Evolutionary conservation across 805 yeast species (phyloP), one percentile per base, ranked within the genome.

Genomic region (Zygotorulaspora florentina): DNA sequence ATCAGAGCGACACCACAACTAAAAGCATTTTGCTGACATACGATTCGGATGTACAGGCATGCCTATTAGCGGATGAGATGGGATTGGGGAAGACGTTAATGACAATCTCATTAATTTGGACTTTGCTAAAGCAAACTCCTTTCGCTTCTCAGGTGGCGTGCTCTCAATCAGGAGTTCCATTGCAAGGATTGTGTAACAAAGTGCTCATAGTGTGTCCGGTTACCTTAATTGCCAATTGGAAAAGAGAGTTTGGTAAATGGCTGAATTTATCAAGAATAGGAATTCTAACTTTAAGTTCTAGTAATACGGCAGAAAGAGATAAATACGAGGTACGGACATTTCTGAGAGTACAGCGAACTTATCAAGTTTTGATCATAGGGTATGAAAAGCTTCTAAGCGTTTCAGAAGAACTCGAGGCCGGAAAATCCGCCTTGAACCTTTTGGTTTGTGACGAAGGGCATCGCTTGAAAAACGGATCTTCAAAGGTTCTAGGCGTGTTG

Each of bases 371-470:
- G 57, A 77, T 93, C 7, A 76, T 89, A 52, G 96, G 96, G 2
- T 93, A 93, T 62, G 99, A 93, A 59, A 86, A 86, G 57, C 70
- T 90, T 30, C 63, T 80, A 12, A 73, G 74, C 12, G 71, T 81
- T 56, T 65, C 74, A 17, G 69, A 71, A 6, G 83, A 84, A 47
- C 57, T 85, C 7, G 55, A 69, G 1, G 62, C 69, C 2, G 72
- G 72, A 2, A 64, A 64, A 15, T 47, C 60, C 2, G 51, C 64
- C 6, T 71, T 79, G 33, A 98, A 89, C 61, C 54, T 93, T 13
- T 67, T 93, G 15, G 77, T 93, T 1, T 93, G 96, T 64, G 99
- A 93, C 64, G 99, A 93, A 61, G 99, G 98, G 2, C 99, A 93
- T 63, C 72, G 96, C 40, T 72, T 93, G 53, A 93, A 91, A 56